Evolutionary conservation across 2,329 filamentous ascomycete genomes (phyloP).

Genomic region (Colletotrichum cereale): DNA sequence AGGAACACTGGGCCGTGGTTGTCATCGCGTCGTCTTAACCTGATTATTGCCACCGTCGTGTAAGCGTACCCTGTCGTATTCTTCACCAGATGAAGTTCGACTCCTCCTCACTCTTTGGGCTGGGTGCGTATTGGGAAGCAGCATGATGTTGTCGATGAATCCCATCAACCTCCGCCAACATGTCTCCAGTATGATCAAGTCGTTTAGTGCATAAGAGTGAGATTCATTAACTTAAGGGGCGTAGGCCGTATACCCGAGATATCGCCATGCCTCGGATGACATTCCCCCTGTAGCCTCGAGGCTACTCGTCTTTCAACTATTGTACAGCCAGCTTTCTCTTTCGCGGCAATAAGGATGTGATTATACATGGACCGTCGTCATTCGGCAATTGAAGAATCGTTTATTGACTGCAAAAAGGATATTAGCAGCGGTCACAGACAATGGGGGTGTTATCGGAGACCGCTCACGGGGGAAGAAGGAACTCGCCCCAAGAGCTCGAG

Average conservation of each 20-base stretch:
- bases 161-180: neutral
- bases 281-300: conserved; percentile 33
- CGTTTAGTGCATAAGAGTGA: conserved; percentile 11
- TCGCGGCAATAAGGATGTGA: conserved; percentile 34
- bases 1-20: neutral
- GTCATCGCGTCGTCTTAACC: neutral
- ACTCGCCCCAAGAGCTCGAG: conserved; percentile 75
- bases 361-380: conserved; percentile 35
- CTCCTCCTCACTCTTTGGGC: neutral
- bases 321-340: conserved; percentile 39
- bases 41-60: neutral
- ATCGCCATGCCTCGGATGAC: conserved; percentile 19
- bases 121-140: neutral
- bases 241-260: conserved; percentile 12
- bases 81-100: neutral
- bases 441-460: neutral
- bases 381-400: conserved; percentile 15
- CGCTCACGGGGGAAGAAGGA: conserved; percentile 74
- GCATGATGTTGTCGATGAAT: neutral
- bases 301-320: conserved; percentile 30
- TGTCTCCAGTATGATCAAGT: neutral
- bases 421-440: neutral
- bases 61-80: neutral
- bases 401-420: conserved; percentile 33
- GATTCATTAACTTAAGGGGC: conserved; percentile 25